A percentile compares a stretch with the other conserved stretches of the same genome.
phyloP scores from a whole-genome alignment of 2,329 filamentous ascomycete species.

The Fusarium verticillioides region DNA sequence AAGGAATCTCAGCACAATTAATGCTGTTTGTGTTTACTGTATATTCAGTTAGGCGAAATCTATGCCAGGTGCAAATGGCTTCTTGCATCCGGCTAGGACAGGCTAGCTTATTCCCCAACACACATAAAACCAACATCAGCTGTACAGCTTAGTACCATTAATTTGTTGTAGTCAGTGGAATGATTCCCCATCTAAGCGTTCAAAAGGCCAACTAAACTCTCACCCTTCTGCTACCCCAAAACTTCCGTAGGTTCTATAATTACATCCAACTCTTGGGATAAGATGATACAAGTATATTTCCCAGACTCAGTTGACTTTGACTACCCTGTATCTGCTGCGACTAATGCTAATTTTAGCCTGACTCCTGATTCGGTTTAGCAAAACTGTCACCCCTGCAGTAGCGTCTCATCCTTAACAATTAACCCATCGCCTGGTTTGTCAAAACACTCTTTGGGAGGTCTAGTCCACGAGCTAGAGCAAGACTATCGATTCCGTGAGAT shows the following conservation, averaged over 20 bases:
- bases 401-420: background rate
- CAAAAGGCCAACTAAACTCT: too few relatives aligned
- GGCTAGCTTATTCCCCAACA: too few relatives aligned
- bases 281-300: background rate
- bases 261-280: background rate
- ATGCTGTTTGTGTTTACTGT: background rate
- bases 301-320: background rate
- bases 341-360: background rate
- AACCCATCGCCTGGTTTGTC: background rate
- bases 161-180: rapidly evolving
- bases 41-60: background rate
- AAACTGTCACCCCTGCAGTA: background rate
- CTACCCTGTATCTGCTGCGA: background rate
- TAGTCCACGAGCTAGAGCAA: background rate
- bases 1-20: background rate
- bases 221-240: too few relatives aligned
- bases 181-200: too few relatives aligned
- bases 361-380: background rate
- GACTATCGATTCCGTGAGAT: background rate
- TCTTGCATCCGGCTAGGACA: too few relatives aligned
- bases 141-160: too few relatives aligned
- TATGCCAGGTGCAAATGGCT: too few relatives aligned
- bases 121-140: too few relatives aligned
- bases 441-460: background rate
- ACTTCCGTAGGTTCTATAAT: rapidly evolving